These are phyloP conservation scores for Jackrogersella minutella DNA, from an alignment of 495 filamentous ascomycete genomes.

Conservation along the genomic window DNA sequence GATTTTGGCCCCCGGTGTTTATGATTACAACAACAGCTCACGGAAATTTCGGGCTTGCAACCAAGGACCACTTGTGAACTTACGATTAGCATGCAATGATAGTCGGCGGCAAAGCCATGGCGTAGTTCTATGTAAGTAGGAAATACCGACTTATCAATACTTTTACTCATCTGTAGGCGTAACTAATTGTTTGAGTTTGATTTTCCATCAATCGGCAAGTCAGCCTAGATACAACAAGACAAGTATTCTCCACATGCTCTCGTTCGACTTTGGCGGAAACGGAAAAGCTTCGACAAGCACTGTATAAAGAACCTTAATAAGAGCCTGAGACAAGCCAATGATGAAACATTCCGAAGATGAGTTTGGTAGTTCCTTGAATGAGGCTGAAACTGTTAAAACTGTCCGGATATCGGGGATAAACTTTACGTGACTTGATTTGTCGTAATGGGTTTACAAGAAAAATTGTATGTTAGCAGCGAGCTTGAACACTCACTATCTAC, in stretches of 20 bases:
- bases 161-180: neutral
- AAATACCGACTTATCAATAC: neutral
- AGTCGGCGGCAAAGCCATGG: neutral
- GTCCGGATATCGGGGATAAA: neutral
- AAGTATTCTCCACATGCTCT: neutral
- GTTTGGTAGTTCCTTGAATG: neutral
- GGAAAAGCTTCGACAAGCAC: neutral
- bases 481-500: neutral
- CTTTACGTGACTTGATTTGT: neutral
- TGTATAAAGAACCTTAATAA: neutral
- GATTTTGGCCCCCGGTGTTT: neutral
- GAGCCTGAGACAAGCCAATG: neutral
- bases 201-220: neutral
- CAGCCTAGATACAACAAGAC: no score
- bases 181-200: neutral
- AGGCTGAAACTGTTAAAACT: neutral
- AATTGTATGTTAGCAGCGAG: neutral
- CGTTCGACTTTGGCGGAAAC: neutral
- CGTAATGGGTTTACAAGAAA: neutral
- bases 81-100: neutral
- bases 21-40: neutral
- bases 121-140: neutral
- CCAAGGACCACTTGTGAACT: neutral
- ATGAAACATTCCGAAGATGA: slow-evolving; percentile 1
- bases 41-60: neutral